Percentiles rank a stretch among this genome's conserved stretches.
Evolutionary conservation across 2,329 filamentous ascomycete species (phyloP).

Genomic region (Aspergillus spinulosporus): DNA sequence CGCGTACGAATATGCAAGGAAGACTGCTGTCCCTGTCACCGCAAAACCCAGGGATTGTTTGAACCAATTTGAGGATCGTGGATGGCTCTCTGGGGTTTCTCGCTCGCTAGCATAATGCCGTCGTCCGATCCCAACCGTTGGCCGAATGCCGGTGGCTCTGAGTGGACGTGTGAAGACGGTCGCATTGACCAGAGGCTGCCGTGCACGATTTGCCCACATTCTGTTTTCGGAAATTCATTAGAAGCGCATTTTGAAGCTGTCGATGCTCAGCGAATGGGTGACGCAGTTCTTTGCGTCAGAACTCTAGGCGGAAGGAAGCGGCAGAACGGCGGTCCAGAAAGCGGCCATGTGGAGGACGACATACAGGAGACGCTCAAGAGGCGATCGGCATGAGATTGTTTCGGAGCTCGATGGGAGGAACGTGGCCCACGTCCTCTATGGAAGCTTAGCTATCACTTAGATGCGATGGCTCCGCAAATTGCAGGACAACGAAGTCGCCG

Average conservation of each 20-base stretch:
- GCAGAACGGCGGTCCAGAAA: conserved; percentile 35
- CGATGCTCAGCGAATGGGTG: conserved; percentile 1
- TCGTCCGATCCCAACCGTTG: conserved; percentile 27
- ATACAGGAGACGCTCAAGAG: neutral
- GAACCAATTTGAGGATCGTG: conserved; percentile 30
- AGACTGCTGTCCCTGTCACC: conserved; percentile 33
- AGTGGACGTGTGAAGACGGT: conserved; percentile 26
- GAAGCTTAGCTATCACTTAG: conserved; percentile 7
- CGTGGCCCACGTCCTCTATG: neutral
- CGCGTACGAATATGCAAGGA: conserved; percentile 35
- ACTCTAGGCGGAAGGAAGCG: conserved; percentile 29
- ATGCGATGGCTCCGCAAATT: conserved; percentile 32
- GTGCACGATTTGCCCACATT: conserved; percentile 33
- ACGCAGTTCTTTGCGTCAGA: conserved; percentile 31
- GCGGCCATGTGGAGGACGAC: conserved; percentile 23
- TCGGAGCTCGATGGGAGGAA: neutral
- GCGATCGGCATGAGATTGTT: neutral
- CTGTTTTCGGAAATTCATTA: conserved; percentile 11
- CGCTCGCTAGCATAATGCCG: conserved; percentile 32
- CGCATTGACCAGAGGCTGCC: conserved; percentile 26
- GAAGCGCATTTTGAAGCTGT: conserved; percentile 7
- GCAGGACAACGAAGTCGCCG: conserved; percentile 36
- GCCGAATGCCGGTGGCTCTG: conserved; percentile 21
- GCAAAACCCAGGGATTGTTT: conserved; percentile 33
- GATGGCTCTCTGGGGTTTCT: conserved; percentile 16